Base-by-base conservation (phyloP, 139 green algal species). In the Chlamydomonas eustigma region DNA sequence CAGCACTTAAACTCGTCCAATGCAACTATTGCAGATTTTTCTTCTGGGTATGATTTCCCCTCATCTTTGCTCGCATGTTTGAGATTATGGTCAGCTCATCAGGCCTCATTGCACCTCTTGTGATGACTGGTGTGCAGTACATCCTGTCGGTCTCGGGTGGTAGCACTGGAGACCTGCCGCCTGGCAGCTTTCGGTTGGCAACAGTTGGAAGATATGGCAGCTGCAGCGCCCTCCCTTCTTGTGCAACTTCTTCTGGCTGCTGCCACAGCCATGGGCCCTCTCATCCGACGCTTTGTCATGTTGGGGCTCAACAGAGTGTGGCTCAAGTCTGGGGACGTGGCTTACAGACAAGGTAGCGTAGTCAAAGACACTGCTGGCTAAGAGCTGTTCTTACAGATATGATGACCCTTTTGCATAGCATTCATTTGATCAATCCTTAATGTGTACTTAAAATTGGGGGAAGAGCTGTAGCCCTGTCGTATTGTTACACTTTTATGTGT, bases 251-350 rank as follows among this genome's bases (percentile, higher is more conserved):
- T 92, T 76, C 71, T 92, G 64, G 76, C 84, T 1, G 85, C 87
- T 18, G 83, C 71, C 35, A 64, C 73, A 0, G 87, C 91, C 12
- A 71, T 95, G 64, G 81, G 80, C 0, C 58, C 58, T 5, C 35
- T 90, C 39, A 90, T 95, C 68, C 83, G 89, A 2, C 77, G 80
- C 36, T 94, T 94, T 83, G 87, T 93, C 68, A 85, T 58, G 33
- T 84, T 94, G 24, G 91, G 91, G 1, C 81, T 95, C 39, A 95
- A 92, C 76, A 71, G 91, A 1, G 85, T 92, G 39, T 95, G 91
- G 91, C 74, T 79, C n/a, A 74, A 79, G 64, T 80, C 81, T 22
- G 89, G 90, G 1, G 87, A 95, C 37, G 78, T 86, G 35, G 87
- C 82, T 12, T 95, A 91, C 81, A 30, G 64, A 22, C 82, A 87